These are phyloP conservation scores for Ceratocystis harringtonii DNA, from an alignment of 2,329 filamentous ascomycete species.

Conservation along the genomic window DNA sequence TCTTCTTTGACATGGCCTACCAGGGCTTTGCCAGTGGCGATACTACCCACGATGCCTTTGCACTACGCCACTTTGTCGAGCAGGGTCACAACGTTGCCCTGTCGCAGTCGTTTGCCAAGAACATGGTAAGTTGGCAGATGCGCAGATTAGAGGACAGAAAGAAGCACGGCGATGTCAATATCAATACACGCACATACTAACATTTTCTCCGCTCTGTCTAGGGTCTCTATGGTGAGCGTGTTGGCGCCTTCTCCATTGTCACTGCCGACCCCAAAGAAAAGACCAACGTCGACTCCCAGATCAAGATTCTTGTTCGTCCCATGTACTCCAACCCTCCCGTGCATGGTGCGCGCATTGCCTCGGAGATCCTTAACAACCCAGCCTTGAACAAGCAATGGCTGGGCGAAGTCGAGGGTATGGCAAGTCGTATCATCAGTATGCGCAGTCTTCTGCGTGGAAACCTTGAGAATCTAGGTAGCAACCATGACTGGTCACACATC, in stretches of 20 bases:
- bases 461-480: slow-evolving; percentile 85
- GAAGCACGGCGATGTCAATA: not conserved
- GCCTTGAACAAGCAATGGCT: slow-evolving; percentile 88
- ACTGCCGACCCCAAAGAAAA: slow-evolving; percentile 76
- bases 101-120: slow-evolving; percentile 95
- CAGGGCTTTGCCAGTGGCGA: slow-evolving; percentile 92
- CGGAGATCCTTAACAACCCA: slow-evolving; percentile 76
- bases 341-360: slow-evolving; percentile 87
- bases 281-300: slow-evolving; percentile 88
- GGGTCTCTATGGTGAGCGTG: slow-evolving; percentile 97
- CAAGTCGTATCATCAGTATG: slow-evolving; percentile 98
- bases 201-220: slow-evolving; percentile 23
- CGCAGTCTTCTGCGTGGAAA: slow-evolving; percentile 85
- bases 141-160: not conserved
- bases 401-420: slow-evolving; percentile 94
- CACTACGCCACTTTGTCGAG: slow-evolving; percentile 82
- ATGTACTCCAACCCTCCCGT: slow-evolving; percentile 97
- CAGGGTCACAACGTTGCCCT: slow-evolving; percentile 80
- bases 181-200: not conserved
- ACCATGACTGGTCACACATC: slow-evolving; percentile 98
- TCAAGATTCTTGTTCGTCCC: slow-evolving; percentile 95
- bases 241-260: slow-evolving; percentile 90
- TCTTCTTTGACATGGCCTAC: slow-evolving; percentile 99
- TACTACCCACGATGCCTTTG: slow-evolving; percentile 84
- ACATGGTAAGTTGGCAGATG: slow-evolving; percentile 54